Base-by-base conservation (phyloP, 2,329 filamentous ascomycete species). In the Aureobasidium sp. region DNA sequence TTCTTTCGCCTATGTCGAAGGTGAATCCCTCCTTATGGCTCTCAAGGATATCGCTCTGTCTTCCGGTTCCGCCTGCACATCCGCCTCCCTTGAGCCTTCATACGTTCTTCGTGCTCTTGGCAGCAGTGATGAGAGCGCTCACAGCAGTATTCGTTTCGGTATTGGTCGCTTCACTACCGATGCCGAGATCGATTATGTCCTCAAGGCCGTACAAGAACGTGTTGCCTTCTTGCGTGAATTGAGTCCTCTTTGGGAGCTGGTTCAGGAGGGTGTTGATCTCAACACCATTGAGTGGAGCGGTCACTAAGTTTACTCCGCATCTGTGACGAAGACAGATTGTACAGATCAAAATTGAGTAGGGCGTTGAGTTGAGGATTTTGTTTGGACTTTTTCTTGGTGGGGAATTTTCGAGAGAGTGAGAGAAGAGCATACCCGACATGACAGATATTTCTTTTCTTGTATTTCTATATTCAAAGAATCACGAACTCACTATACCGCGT, bases 251-350 rank as follows among this genome's bases (percentile, higher is more conserved):
- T 99, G 94, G 94, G 94, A 99, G 77, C 78, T 99, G 67, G 94
- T 99, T 13, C 94, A 99, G 78, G 94, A 99, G 75, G 94, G 94
- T 17, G 85, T 99, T 66, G 94, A 96, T 72, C 79, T 99, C 68
- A 90, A 95, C 77, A 96, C 91, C 47, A 99, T 99, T 71, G 88
- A 99, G 78, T 99, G 94, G 94, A 96, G 89, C 73, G 92, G 97
- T 79, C 94, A 99, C 76, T 97, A 80, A 83, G 32, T 27, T 12
- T 12, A 20, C 8, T 44, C 10, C 26, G 12, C 43, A 20, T 20
- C 17, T 7, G 10, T n/a, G 36, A 4, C 8, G 34, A 41, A 8
- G 26, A 20, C 13, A 43, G 52, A 20, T 27, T 52, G 50, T 52
- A 52, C 50, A 52, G 50, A 27, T 37, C 34, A 39, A 52, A 52